phyloP scores from a whole-genome alignment of 78 protist genomes.

The Creolimax fragrantissima region DNA sequence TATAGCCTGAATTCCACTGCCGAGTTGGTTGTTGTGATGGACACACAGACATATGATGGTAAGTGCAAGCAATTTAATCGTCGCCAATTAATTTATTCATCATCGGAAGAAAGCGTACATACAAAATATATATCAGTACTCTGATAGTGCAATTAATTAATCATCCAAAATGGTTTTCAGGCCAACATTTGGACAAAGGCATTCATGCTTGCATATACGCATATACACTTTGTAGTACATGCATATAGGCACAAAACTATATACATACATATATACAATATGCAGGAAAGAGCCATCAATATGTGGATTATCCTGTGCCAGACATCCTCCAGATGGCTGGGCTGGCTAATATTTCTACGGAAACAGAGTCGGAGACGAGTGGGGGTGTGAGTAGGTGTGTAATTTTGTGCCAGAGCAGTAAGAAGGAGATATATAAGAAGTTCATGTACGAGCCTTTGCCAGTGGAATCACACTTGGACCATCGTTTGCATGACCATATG shows the following conservation, averaged over 20 bases:
- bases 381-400: constrained; percentile 34
- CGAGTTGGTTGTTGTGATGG: not conserved
- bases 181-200: no score
- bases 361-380: constrained; percentile 5
- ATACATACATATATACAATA: no score
- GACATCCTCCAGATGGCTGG: constrained; percentile 93
- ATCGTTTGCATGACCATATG: constrained; percentile 77
- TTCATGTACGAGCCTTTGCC: constrained; percentile 93
- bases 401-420: constrained; percentile 66
- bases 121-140: no score
- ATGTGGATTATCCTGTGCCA: constrained; percentile 77
- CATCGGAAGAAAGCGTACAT: no score
- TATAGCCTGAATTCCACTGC: constrained; percentile 47
- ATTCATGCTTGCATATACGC: not conserved
- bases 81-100: no score
- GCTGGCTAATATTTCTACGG: constrained; percentile 50
- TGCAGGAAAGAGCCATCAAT: constrained; percentile 42
- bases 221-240: constrained; percentile 38
- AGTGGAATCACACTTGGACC: constrained; percentile 84
- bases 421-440: constrained; percentile 72
- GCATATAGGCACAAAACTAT: constrained; percentile 66
- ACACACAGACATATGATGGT: constrained; percentile 22
- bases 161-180: no score
- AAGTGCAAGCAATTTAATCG: not conserved
- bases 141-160: no score